Evolutionary conservation across 306 rosid genomes (phyloP).

Genomic region (Mimosa bimucronata): DNA sequence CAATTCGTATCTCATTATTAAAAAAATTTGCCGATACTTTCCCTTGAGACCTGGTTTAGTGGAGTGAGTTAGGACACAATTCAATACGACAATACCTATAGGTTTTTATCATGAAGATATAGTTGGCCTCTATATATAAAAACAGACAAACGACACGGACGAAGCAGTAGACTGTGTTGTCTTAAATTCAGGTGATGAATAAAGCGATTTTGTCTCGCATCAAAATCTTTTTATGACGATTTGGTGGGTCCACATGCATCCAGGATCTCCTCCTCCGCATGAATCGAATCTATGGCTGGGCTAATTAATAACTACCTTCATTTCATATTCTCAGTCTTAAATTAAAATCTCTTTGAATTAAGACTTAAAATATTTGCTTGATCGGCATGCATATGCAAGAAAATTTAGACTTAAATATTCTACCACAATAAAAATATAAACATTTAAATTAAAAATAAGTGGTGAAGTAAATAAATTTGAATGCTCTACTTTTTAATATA

Average conservation of each 20-base stretch:
- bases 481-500: no score
- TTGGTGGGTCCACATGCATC: conserved; percentile 57
- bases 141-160: background rate
- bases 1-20: no score
- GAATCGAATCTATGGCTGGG: background rate
- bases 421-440: no score
- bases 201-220: conserved; percentile 24
- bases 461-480: no score
- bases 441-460: no score
- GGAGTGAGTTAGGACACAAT: background rate
- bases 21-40: no score
- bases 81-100: no score
- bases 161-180: background rate
- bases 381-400: background rate
- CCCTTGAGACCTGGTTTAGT: no score
- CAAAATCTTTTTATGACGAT: conserved; percentile 47
- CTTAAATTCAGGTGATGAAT: conserved; percentile 5
- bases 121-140: background rate
- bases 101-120: background rate
- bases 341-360: background rate
- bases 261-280: conserved; percentile 21
- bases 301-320: background rate
- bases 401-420: no score
- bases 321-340: background rate
- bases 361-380: no score